Evolutionary conservation across 2,329 filamentous ascomycete species (phyloP).

Genomic region (Calonectria multiphialidica): DNA sequence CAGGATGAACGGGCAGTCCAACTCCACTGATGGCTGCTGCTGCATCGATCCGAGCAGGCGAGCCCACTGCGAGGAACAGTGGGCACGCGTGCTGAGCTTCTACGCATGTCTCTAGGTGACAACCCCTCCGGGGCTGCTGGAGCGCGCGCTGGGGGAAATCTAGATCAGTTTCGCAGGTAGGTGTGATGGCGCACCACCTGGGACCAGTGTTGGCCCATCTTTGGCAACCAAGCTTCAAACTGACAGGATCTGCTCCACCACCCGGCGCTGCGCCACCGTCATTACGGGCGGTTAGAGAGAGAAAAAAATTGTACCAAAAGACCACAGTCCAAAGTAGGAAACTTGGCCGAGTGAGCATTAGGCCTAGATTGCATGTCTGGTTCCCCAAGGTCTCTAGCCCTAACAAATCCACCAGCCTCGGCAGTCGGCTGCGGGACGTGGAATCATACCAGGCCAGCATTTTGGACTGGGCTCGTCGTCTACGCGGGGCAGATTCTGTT

Average conservation of each 20-base stretch:
- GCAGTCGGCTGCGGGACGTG: background rate
- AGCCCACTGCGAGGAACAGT: background rate
- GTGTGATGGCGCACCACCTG: conserved; percentile 6
- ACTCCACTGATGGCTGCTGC: conserved; percentile 10
- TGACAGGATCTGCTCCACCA: conserved; percentile 20
- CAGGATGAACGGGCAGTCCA: background rate
- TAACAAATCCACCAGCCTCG: background rate
- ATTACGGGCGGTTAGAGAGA: background rate
- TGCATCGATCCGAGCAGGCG: background rate
- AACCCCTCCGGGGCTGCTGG: background rate
- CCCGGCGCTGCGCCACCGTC: conserved; percentile 18
- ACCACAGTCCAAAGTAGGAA: background rate
- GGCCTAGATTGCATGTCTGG: background rate
- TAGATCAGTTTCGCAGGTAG: conserved; percentile 4
- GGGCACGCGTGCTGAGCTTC: background rate
- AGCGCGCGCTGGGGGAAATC: background rate
- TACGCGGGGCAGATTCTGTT: background rate
- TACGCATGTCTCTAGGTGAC: background rate
- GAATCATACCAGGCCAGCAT: background rate
- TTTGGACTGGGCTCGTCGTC: background rate
- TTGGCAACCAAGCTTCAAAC: conserved; percentile 17
- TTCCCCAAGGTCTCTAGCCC: background rate
- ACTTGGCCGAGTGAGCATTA: background rate
- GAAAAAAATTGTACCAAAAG: background rate
- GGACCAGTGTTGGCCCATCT: background rate